Base-by-base conservation (phyloP, 2,329 filamentous ascomycete species). In the Pseudogymnoascus sp. region DNA sequence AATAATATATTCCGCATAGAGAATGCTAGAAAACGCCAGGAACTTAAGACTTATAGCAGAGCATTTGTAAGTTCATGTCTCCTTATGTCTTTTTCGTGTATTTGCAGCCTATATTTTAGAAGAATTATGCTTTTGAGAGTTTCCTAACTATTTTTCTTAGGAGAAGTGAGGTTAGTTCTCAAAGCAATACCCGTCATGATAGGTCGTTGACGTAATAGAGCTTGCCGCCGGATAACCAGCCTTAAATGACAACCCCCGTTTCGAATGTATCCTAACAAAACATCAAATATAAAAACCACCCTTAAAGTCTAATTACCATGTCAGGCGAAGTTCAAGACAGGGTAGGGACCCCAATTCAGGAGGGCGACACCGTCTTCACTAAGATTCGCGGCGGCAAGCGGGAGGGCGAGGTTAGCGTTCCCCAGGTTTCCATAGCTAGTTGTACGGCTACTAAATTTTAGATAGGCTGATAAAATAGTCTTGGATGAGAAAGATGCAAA, bases 331-430 rank as follows among this genome's bases (percentile, higher is more conserved):
- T 57, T 14, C 8, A 69, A 36, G 77, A 77, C 36, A 78, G 77
- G 66, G 68, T 75, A 45, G 73, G 71, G 65, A 70, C 78, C 68
- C 70, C 72, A 6, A 78, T 79, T 64, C 23, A 73, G 14, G 73
- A 75, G 63, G 77, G 76, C 37, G 76, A 78, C 57, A 70, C 71
- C 34, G 76, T 79, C n/a, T 76, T 74, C 67, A 78, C 77, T 5
- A 76, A 74, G 63, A 71, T 75, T 14, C 72, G 76, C 14, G 76
- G 77, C 48, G 77, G 77, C 13, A 72, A 73, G 61, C 75, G 74
- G 45, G 76, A 78, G 54, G 76, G 77, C 10, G 69, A 77, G 34
- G 72, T 71, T 65, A 65, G 71, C 60, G 6, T 41, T 14, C 19
- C 21, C 34, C 31, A 43, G 63, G 51, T 51, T 57, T 31, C 25